Evolutionary conservation across 2,329 filamentous ascomycete genomes (phyloP), one percentile per base, ranked within the genome.

Genomic region (Setomelanomma holmii): DNA sequence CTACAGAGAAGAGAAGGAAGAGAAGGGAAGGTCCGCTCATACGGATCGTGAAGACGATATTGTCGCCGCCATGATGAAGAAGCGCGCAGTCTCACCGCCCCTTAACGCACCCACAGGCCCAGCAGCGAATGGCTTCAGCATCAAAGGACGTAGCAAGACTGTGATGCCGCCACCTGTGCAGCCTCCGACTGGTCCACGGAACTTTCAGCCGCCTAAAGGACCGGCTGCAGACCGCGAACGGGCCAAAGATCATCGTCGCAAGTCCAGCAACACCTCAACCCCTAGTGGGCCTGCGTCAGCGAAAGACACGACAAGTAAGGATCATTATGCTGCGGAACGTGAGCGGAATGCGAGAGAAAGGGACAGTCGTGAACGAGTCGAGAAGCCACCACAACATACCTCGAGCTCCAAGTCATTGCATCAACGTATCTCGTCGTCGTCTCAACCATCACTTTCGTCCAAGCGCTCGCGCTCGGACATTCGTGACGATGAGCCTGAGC

Each of bases 311-410:
- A 55, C 60, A 1, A 40, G 58, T 11, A 64, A 67, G 49, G 86
- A 89, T 58, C 80, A 84, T n/a, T 87, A 90, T 71, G 87, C 88
- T 1, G 78, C 87, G 0, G 88, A 91, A 72, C 84, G 88, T 19
- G 87, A 89, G 67, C 64, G 58, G 17, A 71, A 74, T n/a, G 66
- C 65, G 12, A 60, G 68, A 1, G 69, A 71, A 45, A 63, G 70
- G 16, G 65, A 69, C 14, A 61, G 61, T 22, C 55, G 64, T 6
- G 69, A 69, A 19, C 67, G 69, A 20, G 61, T 61, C 12, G 61
- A 68, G 24, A 62, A 65, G 39, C 54, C 51, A n/a, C n/a, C n/a
- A 14, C 27, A 30, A 14, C 5, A 8, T 14, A 30, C 27, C 10
- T 10, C 27, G 10, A 30, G 14, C 27, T 30, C 27, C 27, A 62